phyloP scores from a whole-genome alignment of 495 filamentous ascomycete genomes.

The Aspergillus wentii region DNA sequence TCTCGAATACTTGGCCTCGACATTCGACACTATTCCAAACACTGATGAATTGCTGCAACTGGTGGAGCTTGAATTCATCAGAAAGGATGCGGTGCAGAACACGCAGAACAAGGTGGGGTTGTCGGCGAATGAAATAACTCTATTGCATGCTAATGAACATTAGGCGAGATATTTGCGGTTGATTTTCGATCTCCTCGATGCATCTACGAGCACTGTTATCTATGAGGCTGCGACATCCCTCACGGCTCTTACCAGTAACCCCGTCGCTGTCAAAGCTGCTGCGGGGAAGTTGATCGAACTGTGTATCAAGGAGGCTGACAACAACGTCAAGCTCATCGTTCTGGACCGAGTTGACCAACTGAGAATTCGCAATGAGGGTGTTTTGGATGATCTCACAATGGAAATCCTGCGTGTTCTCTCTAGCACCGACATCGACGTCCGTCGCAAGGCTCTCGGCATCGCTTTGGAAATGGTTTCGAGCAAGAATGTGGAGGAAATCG shows the following conservation, averaged over 20 bases:
- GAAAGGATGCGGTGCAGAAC: constrained; percentile 95
- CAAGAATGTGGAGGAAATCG: constrained; percentile 98
- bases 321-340: constrained; percentile 98
- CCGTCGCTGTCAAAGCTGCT: constrained; percentile 95
- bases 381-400: constrained; percentile 96
- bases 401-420: constrained; percentile 95
- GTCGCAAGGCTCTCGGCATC: constrained; percentile 84
- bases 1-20: constrained; percentile 80
- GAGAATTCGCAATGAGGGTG: constrained; percentile 84
- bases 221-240: constrained; percentile 99
- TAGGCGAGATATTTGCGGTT: constrained; percentile 85
- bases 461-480: constrained; percentile 97
- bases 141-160: constrained; percentile 19
- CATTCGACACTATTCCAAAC: constrained; percentile 91
- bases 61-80: constrained; percentile 92
- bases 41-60: constrained; percentile 92
- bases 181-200: constrained; percentile 96
- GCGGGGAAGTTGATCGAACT: constrained; percentile 95
- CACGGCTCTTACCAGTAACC: constrained; percentile 90
- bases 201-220: constrained; percentile 86
- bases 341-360: constrained; percentile 91
- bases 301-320: constrained; percentile 93
- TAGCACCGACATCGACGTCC: constrained; percentile 93
- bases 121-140: neutral
- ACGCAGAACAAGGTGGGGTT: constrained; percentile 77